A percentile compares a stretch with the other conserved stretches of the same genome.
Evolutionary conservation across 2,329 filamentous ascomycete species (phyloP).

Genomic region (Cladosporium sphaerospermum): DNA sequence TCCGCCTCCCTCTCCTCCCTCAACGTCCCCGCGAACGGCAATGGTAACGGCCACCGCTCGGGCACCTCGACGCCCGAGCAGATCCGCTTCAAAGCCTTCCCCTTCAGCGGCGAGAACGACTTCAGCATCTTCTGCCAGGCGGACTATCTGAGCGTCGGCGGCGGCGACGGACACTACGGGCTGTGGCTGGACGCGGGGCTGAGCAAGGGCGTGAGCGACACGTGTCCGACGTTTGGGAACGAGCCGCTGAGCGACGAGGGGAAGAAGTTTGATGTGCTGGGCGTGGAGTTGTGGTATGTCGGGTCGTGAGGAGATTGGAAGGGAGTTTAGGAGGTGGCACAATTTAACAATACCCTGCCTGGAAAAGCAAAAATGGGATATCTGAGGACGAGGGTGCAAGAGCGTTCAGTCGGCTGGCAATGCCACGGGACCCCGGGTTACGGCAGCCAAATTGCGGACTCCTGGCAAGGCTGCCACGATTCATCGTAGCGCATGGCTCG

Average conservation of each 20-base stretch:
- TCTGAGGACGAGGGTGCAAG: too few species aligned
- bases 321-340: neutral
- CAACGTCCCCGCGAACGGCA: constrained; percentile 12
- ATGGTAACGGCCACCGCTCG: constrained; percentile 3
- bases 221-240: constrained; percentile 89
- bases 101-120: constrained; percentile 92
- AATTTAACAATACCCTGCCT: too few species aligned
- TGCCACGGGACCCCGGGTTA: too few species aligned
- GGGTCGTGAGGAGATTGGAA: constrained; percentile 39
- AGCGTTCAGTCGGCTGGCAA: too few species aligned
- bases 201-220: constrained; percentile 73
- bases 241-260: constrained; percentile 90
- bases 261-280: constrained; percentile 82
- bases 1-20: constrained; percentile 21
- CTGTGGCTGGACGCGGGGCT: constrained; percentile 87
- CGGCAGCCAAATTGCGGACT: too few species aligned
- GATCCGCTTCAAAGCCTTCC: constrained; percentile 94
- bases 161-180: constrained; percentile 79
- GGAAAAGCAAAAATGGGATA: too few species aligned
- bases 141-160: constrained; percentile 77
- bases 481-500: too few species aligned
- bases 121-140: constrained; percentile 92
- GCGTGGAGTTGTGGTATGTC: constrained; percentile 90
- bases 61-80: constrained; percentile 55
- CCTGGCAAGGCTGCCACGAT: too few species aligned